Evolutionary conservation across 192 early-diverging fungal genomes (phyloP).

Genomic region (Coemansia asiatica): DNA sequence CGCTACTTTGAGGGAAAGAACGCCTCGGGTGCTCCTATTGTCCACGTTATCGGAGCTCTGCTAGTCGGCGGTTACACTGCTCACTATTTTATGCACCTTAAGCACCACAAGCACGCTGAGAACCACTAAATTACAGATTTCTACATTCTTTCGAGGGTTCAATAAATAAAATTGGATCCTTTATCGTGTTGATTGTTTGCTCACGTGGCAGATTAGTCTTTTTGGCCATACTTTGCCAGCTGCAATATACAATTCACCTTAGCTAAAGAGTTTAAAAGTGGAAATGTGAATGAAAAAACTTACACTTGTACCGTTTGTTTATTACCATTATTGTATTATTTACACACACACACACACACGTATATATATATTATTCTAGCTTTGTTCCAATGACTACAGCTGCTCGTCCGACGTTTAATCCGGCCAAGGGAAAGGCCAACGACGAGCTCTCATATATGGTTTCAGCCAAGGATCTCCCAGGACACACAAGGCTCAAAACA

Average conservation of each 20-base stretch:
- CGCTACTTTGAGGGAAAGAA: slow-evolving; percentile 75
- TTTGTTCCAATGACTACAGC: slow-evolving; percentile 59
- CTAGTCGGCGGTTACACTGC: slow-evolving; percentile 66
- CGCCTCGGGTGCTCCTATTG: slow-evolving; percentile 62
- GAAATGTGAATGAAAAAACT: no score
- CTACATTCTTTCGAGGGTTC: background rate
- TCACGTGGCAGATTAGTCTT: background rate
- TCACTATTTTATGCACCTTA: slow-evolving; percentile 78
- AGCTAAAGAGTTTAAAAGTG: no score
- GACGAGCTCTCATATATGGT: slow-evolving; percentile 64
- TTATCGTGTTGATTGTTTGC: background rate
- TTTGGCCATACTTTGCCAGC: background rate
- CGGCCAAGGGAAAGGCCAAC: slow-evolving; percentile 67
- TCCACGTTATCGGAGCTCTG: slow-evolving; percentile 64
- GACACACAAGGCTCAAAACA: slow-evolving; percentile 77
- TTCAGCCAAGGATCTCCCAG: slow-evolving; percentile 68
- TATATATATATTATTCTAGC: background rate
- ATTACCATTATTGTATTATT: background rate
- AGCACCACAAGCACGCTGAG: slow-evolving; percentile 81
- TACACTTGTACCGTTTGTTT: no score
- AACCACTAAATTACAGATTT: slow-evolving; percentile 62
- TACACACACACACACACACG: no score
- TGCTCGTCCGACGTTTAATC: slow-evolving; percentile 76
- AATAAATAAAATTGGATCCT: background rate
- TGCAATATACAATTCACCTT: background rate